Evolutionary conservation across 2,329 filamentous ascomycete genomes (phyloP), one percentile per base, ranked within the genome.

Genomic region (Dactylellina leptospora): DNA sequence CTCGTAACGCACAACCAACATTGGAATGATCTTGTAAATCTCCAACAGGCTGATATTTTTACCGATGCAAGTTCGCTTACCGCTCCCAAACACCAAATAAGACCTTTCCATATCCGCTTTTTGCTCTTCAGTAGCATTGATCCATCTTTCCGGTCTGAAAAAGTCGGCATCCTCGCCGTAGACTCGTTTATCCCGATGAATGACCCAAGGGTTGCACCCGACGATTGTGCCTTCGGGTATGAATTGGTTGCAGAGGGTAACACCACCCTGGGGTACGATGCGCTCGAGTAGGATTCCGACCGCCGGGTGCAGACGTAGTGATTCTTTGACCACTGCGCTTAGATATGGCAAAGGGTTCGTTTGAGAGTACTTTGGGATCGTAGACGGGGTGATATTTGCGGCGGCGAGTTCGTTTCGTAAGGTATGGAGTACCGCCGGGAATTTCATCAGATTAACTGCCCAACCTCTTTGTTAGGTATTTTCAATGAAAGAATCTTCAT

Each of bases 31-130:
- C 81, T 88, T 88, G 78, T 88, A 87, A 64, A 88, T 86, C 81
- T 88, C 86, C 75, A 87, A 74, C 76, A 87, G 75, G 71, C 84
- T 85, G 50, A 88, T 87, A 71, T 88, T 88, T 82, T 86, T 87
- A 6, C 77, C 77, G 50, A 86, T 84, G 64, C 84, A 86, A 0
- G 83, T 84, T 66, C 84, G 76, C 1, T 82, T 81, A 0, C 84
- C 84, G 0, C 81, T 81, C 1, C 84, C 84, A 74, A 85, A 86
- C 3, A 74, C 75, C 74, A 85, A 81, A 81, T 84, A 83, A 0
- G 81, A 81, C 1, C 80, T 81, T 74, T 83, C 83, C 83, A 85
- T 85, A 69, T 82, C 82, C 73, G 78, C 80, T 0, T 81, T 78
- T 13, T 74, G 74, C n/a, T 80, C 80, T 0, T 75, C 68, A 0